phyloP scores from a whole-genome alignment of 2,329 filamentous ascomycete species.

The Penicillium hesseltinei region DNA sequence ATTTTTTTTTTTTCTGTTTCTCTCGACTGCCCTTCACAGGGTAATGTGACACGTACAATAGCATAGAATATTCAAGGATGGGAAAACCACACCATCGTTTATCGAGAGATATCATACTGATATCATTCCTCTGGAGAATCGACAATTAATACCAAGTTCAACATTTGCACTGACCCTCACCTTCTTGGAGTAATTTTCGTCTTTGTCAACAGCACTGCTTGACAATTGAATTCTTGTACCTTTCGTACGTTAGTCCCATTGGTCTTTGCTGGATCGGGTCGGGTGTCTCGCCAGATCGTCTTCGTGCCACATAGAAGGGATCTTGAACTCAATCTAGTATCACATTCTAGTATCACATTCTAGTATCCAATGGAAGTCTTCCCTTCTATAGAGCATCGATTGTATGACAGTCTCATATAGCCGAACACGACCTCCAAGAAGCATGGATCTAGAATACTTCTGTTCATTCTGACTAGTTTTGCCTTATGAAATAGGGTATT shows the following conservation, averaged over 20 bases:
- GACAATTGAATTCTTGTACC: neutral
- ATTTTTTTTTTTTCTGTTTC: slow-evolving; percentile 18
- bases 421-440: neutral
- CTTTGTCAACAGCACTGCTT: neutral
- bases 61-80: slow-evolving; percentile 30
- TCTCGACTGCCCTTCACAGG: slow-evolving; percentile 16
- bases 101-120: slow-evolving; percentile 13
- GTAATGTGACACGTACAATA: slow-evolving; percentile 32
- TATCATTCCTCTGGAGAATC: slow-evolving; percentile 14
- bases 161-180: slow-evolving; percentile 1
- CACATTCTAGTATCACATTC: neutral
- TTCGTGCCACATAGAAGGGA: neutral
- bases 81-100: slow-evolving; percentile 27
- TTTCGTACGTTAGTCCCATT: neutral
- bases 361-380: neutral
- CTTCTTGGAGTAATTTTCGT: neutral
- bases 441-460: too few species aligned
- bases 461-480: neutral
- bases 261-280: neutral
- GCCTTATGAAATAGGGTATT: neutral
- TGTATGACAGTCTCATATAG: neutral
- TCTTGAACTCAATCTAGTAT: slow-evolving; percentile 5
- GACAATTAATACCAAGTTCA: slow-evolving; percentile 11
- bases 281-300: neutral
- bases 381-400: neutral